phyloP scores from a whole-genome alignment of 257 asterid genomes.

The Solanum bukasovii region DNA sequence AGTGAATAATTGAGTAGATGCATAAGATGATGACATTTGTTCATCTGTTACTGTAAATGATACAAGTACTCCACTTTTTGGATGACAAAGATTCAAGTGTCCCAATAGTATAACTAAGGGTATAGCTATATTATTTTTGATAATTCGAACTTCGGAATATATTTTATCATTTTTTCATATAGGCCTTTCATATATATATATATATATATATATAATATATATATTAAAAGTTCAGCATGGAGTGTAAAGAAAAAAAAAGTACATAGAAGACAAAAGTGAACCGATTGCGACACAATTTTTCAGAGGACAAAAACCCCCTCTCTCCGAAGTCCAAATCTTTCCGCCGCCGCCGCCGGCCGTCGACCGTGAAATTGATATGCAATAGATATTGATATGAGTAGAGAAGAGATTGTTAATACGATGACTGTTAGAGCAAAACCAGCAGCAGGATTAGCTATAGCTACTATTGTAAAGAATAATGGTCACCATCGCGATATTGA shows the following conservation, averaged over 20 bases:
- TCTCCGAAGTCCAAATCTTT: neutral
- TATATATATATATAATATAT: too few species aligned
- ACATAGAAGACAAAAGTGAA: neutral
- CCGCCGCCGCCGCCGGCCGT: neutral
- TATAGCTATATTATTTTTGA: neutral
- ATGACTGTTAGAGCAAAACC: conserved; percentile 66
- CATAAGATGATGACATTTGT: too few species aligned
- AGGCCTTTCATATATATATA: too few species aligned
- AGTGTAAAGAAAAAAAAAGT: neutral
- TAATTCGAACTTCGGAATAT: too few species aligned
- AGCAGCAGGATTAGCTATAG: conserved; percentile 17
- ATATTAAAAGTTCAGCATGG: neutral
- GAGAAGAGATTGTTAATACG: conserved; percentile 42
- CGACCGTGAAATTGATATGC: neutral
- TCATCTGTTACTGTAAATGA: too few species aligned
- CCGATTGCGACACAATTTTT: neutral
- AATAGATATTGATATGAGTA: conserved; percentile 57
- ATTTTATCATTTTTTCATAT: too few species aligned
- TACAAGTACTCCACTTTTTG: too few species aligned
- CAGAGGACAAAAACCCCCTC: neutral
- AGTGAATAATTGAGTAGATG: too few species aligned
- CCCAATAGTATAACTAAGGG: too few species aligned
- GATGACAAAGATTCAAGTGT: too few species aligned
- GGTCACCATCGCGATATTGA: conserved; percentile 30
- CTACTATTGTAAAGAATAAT: conserved; percentile 26